phyloP scores from a whole-genome alignment of 345 rosid species.

The Citrus australasica region DNA sequence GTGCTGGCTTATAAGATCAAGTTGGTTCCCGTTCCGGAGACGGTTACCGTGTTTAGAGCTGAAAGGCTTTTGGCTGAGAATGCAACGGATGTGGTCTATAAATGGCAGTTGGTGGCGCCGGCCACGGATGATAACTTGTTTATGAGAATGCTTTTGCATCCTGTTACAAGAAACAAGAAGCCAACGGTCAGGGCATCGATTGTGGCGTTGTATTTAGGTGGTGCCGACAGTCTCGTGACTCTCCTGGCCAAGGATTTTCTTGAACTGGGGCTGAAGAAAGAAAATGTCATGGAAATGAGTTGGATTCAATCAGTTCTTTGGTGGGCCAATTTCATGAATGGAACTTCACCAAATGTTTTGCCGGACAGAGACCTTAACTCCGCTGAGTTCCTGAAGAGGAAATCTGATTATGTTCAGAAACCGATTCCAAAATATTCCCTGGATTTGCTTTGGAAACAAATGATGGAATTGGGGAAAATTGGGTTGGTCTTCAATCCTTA shows the following conservation, averaged over 20 bases:
- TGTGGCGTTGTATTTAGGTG: slow-evolving; percentile 33
- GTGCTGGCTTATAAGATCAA: slow-evolving; percentile 53
- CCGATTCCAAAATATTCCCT: slow-evolving; percentile 35
- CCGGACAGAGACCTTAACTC: slow-evolving; percentile 24
- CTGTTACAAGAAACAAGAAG: slow-evolving; percentile 11
- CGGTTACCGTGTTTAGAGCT: slow-evolving; percentile 48
- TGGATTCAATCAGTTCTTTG: slow-evolving; percentile 60
- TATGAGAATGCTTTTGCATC: slow-evolving; percentile 32
- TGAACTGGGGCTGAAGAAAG: slow-evolving; percentile 38
- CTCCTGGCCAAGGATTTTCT: slow-evolving; percentile 33
- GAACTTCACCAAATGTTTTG: slow-evolving; percentile 26
- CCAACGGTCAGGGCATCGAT: slow-evolving; percentile 25
- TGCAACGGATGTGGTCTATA: slow-evolving; percentile 36
- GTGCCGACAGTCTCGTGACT: slow-evolving; percentile 23
- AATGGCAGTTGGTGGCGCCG: slow-evolving; percentile 48
- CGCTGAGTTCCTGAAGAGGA: slow-evolving; percentile 38
- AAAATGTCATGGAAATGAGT: slow-evolving; percentile 41
- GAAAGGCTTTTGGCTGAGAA: slow-evolving; percentile 26
- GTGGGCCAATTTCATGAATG: slow-evolving; percentile 39
- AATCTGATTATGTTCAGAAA: slow-evolving; percentile 62
- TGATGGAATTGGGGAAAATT: slow-evolving; percentile 33
- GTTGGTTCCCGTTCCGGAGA: slow-evolving; percentile 39
- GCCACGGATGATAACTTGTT: slow-evolving; percentile 33
- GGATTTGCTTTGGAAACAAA: slow-evolving; percentile 31
- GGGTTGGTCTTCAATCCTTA: slow-evolving; percentile 44